Conservation (phyloP, 306 rosid genomes). For the Vachellia pachyceras region DNA sequence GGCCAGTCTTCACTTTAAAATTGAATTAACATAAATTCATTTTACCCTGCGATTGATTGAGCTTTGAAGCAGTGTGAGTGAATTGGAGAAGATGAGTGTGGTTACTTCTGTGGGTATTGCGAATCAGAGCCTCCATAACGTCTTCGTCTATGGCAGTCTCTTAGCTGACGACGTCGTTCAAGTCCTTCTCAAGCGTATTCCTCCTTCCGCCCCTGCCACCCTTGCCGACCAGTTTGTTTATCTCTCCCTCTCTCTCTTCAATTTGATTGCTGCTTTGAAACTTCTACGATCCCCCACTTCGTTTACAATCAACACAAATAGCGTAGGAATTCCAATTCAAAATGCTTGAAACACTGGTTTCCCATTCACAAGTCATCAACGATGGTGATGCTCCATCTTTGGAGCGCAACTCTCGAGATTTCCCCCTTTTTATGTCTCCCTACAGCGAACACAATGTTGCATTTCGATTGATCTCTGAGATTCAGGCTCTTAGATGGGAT, state of each 20-base stretch:
- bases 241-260: conserved; percentile 19
- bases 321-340: neutral
- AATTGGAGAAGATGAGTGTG: conserved; percentile 35
- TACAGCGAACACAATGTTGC: neutral
- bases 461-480: neutral
- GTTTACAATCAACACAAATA: neutral
- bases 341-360: neutral
- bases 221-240: conserved; percentile 60
- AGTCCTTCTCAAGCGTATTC: conserved; percentile 68
- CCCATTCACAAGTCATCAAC: neutral
- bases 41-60: neutral
- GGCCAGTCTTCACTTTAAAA: too few species aligned
- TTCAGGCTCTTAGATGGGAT: neutral
- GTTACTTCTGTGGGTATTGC: conserved; percentile 1
- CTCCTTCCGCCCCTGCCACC: conserved; percentile 60
- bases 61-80: neutral
- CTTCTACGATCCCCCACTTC: neutral
- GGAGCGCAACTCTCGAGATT: neutral
- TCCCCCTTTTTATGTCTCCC: neutral
- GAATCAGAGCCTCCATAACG: conserved; percentile 53
- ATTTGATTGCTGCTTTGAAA: neutral
- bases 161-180: conserved; percentile 79
- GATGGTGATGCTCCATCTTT: neutral
- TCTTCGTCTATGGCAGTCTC: conserved; percentile 90
- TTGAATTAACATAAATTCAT: too few species aligned